A percentile compares a stretch with the other conserved stretches of the same genome.
Evolutionary conservation across 2,329 filamentous ascomycete species (phyloP).

Genomic region (Fusarium verticillioides): DNA sequence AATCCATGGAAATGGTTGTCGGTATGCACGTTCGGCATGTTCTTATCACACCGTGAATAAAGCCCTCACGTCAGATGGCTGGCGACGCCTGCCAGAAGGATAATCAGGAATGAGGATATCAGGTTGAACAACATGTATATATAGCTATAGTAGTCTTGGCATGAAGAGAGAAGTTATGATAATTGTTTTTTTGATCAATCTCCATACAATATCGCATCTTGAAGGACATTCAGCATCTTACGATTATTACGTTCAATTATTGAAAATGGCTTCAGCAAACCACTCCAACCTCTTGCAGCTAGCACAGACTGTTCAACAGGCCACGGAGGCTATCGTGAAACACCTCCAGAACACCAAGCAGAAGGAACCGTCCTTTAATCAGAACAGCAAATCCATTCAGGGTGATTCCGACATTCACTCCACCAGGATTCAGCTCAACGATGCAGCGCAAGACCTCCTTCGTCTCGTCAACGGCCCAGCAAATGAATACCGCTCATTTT

Average conservation of each 20-base stretch:
- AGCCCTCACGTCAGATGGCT: background rate
- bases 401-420: background rate
- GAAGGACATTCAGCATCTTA: too few relatives aligned
- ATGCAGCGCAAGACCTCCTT: background rate
- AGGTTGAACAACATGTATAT: background rate
- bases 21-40: background rate
- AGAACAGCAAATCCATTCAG: background rate
- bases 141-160: accelerated
- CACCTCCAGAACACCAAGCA: background rate
- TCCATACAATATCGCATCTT: too few relatives aligned
- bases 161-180: too few relatives aligned
- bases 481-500: background rate
- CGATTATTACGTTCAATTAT: accelerated
- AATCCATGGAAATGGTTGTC: accelerated
- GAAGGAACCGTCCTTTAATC: background rate
- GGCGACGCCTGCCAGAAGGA: background rate
- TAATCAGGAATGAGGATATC: too few relatives aligned
- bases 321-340: background rate
- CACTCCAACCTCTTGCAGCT: background rate
- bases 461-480: background rate
- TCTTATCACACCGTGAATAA: background rate
- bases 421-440: background rate
- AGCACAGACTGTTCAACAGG: background rate
- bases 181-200: too few relatives aligned
- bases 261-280: background rate